Percentiles rank a stretch among this genome's conserved stretches.
These are phyloP conservation scores for Ceratocystiopsis minuta DNA, from an alignment of 2,329 filamentous ascomycete species.

Conservation along the genomic window DNA sequence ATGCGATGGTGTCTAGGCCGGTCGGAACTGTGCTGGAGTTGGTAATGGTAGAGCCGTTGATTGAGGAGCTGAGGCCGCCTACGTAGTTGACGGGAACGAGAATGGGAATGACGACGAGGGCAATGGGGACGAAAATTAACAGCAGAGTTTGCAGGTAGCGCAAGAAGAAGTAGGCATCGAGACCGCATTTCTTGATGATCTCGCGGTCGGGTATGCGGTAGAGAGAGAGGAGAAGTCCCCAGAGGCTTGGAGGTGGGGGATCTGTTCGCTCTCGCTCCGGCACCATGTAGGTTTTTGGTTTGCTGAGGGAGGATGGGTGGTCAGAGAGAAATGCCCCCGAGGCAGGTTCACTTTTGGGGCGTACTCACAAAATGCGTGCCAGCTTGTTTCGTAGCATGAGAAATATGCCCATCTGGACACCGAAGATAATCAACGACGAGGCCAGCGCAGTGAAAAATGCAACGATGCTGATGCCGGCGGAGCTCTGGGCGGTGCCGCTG, in stretches of 20 bases:
- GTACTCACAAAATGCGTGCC: slow-evolving; percentile 62
- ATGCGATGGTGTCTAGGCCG: slow-evolving; percentile 68
- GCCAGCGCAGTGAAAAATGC: slow-evolving; percentile 49
- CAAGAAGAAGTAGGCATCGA: slow-evolving; percentile 95
- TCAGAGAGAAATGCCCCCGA: not conserved
- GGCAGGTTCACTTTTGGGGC: not conserved
- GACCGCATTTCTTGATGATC: slow-evolving; percentile 84
- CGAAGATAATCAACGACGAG: slow-evolving; percentile 44
- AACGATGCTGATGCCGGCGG: slow-evolving; percentile 26
- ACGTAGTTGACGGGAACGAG: slow-evolving; percentile 70
- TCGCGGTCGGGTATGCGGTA: slow-evolving; percentile 55
- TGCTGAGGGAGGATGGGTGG: slow-evolving; percentile 25
- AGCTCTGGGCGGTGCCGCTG: slow-evolving; percentile 12
- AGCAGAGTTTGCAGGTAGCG: slow-evolving; percentile 64
- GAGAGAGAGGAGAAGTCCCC: slow-evolving; percentile 38
- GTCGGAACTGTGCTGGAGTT: slow-evolving; percentile 22
- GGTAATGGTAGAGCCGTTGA: slow-evolving; percentile 23
- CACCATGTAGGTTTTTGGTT: slow-evolving; percentile 72
- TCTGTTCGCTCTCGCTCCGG: slow-evolving; percentile 68
- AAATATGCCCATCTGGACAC: slow-evolving; percentile 50
- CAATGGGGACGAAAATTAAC: slow-evolving; percentile 79
- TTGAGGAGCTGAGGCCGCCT: slow-evolving; percentile 42
- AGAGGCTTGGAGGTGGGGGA: slow-evolving; percentile 43
- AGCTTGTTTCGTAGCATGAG: slow-evolving; percentile 60
- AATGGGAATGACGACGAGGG: slow-evolving; percentile 62